phyloP scores from a whole-genome alignment of 768 basidiomycete genomes.

The Xanthoconium stramineum region DNA sequence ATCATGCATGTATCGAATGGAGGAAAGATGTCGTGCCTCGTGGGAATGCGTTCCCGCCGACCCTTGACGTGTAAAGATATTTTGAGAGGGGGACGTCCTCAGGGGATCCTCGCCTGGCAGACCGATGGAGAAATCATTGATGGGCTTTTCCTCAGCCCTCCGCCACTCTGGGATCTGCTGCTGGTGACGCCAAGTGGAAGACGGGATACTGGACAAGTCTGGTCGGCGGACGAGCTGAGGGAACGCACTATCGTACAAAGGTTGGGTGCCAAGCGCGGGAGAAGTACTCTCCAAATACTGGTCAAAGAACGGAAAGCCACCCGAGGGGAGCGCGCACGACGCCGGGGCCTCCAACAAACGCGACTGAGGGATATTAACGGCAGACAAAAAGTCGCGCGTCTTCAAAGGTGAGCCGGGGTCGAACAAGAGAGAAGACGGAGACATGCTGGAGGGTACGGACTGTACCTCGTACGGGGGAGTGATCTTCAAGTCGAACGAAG shows the following conservation, averaged over 20 bases:
- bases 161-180: conserved; percentile 43
- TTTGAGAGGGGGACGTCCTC: conserved; percentile 29
- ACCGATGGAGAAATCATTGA: conserved; percentile 22
- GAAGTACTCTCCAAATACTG: conserved; percentile 47
- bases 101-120: conserved; percentile 28
- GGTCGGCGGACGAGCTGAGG: conserved; percentile 24
- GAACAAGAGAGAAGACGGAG: conserved; percentile 42
- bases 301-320: conserved; percentile 47
- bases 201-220: conserved; percentile 12
- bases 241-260: conserved; percentile 33
- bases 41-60: conserved; percentile 33
- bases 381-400: conserved; percentile 29
- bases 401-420: conserved; percentile 40
- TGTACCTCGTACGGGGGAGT: conserved; percentile 50
- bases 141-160: conserved; percentile 32
- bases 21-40: conserved; percentile 45
- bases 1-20: background rate
- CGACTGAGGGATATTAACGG: conserved; percentile 22
- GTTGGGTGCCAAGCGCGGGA: conserved; percentile 35
- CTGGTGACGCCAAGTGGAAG: conserved; percentile 25
- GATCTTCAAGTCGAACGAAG: conserved; percentile 55
- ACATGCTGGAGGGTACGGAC: conserved; percentile 23
- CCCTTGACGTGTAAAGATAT: conserved; percentile 25
- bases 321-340: conserved; percentile 20
- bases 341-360: conserved; percentile 22